These are phyloP conservation scores for Bretschneidera sinensis DNA, from an alignment of 345 rosid species.

Conservation along the genomic window DNA sequence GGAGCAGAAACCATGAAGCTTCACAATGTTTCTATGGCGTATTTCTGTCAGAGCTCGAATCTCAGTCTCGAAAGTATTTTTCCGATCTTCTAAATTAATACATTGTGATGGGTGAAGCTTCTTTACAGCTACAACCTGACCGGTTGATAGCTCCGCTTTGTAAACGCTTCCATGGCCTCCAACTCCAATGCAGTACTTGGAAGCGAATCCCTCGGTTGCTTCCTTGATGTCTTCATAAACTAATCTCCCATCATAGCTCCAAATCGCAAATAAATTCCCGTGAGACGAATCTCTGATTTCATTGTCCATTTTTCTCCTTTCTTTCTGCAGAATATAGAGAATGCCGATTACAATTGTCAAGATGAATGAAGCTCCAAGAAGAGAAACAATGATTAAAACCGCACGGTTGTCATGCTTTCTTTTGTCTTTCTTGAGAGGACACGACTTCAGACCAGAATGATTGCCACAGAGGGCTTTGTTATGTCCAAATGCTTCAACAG, in stretches of 20 bases:
- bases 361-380: background rate
- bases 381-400: background rate
- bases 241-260: slow-evolving; percentile 32
- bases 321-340: background rate
- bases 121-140: slow-evolving; percentile 26
- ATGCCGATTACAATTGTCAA: background rate
- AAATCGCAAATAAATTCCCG: slow-evolving; percentile 20
- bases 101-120: slow-evolving; percentile 26
- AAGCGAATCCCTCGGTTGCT: slow-evolving; percentile 34
- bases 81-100: slow-evolving; percentile 17
- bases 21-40: slow-evolving; percentile 42
- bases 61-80: slow-evolving; percentile 32
- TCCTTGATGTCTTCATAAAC: slow-evolving; percentile 30
- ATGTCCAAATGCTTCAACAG: slow-evolving; percentile 22
- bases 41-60: slow-evolving; percentile 34
- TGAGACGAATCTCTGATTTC: background rate
- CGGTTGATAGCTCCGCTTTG: slow-evolving; percentile 23
- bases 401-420: background rate
- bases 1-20: slow-evolving; percentile 36
- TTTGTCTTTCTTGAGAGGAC: background rate
- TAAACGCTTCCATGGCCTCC: slow-evolving; percentile 39
- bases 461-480: slow-evolving; percentile 37
- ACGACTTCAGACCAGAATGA: background rate
- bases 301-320: background rate
- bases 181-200: slow-evolving; percentile 32